Evolutionary conservation across 2,329 filamentous ascomycete genomes (phyloP).

Genomic region (Paraphaeosphaeria sporulosa): DNA sequence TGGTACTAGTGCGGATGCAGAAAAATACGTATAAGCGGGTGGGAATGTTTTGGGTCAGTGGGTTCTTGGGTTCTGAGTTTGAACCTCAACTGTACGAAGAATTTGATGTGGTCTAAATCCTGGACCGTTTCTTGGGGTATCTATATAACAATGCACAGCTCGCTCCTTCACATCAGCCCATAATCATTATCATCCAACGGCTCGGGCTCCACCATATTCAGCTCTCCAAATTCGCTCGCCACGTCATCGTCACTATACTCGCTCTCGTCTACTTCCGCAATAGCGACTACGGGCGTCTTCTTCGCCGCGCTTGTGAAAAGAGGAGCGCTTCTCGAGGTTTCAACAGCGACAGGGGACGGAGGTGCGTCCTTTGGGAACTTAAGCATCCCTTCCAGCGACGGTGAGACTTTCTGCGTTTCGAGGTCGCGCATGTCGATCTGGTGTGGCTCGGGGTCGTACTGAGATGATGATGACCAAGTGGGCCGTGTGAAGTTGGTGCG

Average conservation of each 20-base stretch:
- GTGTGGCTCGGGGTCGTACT: conserved; percentile 18
- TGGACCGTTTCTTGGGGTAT: too few relatives aligned
- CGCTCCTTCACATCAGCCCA: conserved; percentile 28
- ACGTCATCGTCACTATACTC: conserved; percentile 26
- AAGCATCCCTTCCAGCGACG: conserved; percentile 26
- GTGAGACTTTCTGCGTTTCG: conserved; percentile 27
- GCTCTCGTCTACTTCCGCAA: conserved; percentile 22
- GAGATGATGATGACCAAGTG: conserved; percentile 6
- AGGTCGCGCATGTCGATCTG: conserved; percentile 27
- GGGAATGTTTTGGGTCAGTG: too few relatives aligned
- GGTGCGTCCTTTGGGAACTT: conserved; percentile 10
- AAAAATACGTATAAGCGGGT: too few relatives aligned
- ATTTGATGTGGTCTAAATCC: too few relatives aligned
- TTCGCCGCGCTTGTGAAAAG: conserved; percentile 10
- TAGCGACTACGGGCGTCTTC: conserved; percentile 15
- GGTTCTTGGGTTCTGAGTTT: too few relatives aligned
- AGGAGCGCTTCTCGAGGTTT: neutral
- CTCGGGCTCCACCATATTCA: conserved; percentile 37
- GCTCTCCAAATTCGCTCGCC: conserved; percentile 37
- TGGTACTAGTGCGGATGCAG: too few relatives aligned
- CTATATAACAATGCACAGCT: conserved; percentile 25
- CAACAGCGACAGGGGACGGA: neutral
- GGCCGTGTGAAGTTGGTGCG: conserved; percentile 10
- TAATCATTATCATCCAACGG: conserved; percentile 36
- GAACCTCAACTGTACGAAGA: too few relatives aligned